These are phyloP conservation scores for Mucor mucedo DNA, from an alignment of 371 early-diverging fungal genomes.

Conservation along the genomic window DNA sequence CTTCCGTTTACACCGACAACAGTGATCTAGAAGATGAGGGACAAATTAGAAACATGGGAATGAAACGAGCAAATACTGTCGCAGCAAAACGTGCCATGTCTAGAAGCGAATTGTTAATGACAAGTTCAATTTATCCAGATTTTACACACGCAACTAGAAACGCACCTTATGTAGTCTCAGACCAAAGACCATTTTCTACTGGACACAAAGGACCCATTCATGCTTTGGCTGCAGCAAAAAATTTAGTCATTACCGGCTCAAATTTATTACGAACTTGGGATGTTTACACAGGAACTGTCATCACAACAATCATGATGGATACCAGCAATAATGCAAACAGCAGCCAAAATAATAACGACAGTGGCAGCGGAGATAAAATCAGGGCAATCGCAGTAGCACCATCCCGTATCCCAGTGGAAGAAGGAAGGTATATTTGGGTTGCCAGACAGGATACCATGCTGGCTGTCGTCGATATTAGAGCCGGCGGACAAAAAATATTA, in stretches of 20 bases:
- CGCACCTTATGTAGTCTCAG: conserved; percentile 8
- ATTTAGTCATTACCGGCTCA: conserved; percentile 26
- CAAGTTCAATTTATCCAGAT: conserved; percentile 23
- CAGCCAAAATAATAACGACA: conserved; percentile 24
- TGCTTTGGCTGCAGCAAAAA: conserved; percentile 17
- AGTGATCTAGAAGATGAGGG: conserved; percentile 1
- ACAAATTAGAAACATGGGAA: neutral
- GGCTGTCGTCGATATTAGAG: conserved; percentile 58
- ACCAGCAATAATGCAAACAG: conserved; percentile 2
- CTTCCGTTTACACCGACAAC: neutral
- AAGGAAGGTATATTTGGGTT: conserved; percentile 70
- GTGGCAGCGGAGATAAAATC: conserved; percentile 35
- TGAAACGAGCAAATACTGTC: conserved; percentile 23
- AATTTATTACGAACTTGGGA: conserved; percentile 26
- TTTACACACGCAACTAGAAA: conserved; percentile 29
- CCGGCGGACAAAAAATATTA: conserved; percentile 37
- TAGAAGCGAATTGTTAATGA: conserved; percentile 24
- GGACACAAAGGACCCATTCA: conserved; percentile 22
- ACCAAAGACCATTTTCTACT: conserved; percentile 20
- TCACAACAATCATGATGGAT: conserved; percentile 17
- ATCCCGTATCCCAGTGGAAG: conserved; percentile 42
- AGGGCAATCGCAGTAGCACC: conserved; percentile 47
- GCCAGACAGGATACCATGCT: conserved; percentile 65
- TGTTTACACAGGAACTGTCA: conserved; percentile 12
- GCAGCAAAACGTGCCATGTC: conserved; percentile 24